phyloP scores from a whole-genome alignment of 164 flowering plant species.

The Malania oleifera region DNA sequence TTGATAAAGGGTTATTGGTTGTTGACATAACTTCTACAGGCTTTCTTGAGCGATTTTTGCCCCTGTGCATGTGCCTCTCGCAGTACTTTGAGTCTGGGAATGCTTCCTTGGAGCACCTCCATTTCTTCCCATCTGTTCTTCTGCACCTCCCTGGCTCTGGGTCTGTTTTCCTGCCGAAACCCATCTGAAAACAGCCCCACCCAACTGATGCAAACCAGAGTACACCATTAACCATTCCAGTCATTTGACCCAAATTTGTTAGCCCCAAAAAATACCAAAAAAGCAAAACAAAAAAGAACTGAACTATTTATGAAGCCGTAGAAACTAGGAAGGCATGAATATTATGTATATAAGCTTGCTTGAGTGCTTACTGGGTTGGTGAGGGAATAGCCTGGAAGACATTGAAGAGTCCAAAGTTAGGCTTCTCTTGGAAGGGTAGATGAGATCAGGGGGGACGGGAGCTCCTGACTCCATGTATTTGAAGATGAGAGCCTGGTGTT shows the following conservation, averaged over 20 bases:
- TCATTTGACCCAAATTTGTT: neutral
- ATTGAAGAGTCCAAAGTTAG: slow-evolving; percentile 28
- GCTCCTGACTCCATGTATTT: slow-evolving; percentile 47
- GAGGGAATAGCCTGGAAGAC: slow-evolving; percentile 31
- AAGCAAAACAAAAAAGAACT: neutral
- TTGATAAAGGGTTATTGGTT: slow-evolving; percentile 6
- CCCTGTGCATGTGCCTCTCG: slow-evolving; percentile 68
- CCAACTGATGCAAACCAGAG: slow-evolving; percentile 29
- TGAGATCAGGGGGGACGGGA: slow-evolving; percentile 52
- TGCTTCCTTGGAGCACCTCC: slow-evolving; percentile 63
- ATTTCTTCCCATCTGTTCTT: slow-evolving; percentile 72
- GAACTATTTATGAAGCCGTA: too few species aligned
- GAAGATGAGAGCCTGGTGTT: slow-evolving; percentile 65
- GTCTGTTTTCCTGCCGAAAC: slow-evolving; percentile 50
- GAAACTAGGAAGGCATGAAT: too few species aligned
- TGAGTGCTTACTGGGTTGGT: slow-evolving; percentile 37
- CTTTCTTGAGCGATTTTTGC: slow-evolving; percentile 72
- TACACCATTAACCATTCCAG: slow-evolving; percentile 4
- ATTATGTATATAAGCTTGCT: neutral
- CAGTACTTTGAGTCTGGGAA: slow-evolving; percentile 64
- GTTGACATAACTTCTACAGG: slow-evolving; percentile 35
- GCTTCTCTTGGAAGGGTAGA: slow-evolving; percentile 34
- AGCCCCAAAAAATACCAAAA: slow-evolving; percentile 1
- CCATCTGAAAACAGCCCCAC: slow-evolving; percentile 52
- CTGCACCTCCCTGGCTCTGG: slow-evolving; percentile 73